Evolutionary conservation across 129 eudicot species (phyloP).

Genomic region (Lactuca saligna): DNA sequence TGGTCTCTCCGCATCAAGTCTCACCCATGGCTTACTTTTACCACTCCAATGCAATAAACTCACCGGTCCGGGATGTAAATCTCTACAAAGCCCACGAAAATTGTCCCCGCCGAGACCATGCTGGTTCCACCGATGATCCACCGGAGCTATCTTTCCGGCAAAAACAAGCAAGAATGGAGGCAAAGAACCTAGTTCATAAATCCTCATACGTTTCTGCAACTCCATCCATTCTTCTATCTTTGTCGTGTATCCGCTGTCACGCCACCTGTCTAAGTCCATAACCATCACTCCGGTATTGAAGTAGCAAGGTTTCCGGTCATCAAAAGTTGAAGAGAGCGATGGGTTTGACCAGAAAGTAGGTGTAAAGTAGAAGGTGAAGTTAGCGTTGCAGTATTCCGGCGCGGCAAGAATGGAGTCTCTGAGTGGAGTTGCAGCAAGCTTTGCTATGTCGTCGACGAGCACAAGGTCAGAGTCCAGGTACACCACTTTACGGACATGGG

Average conservation of each 20-base stretch:
- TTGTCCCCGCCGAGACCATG: constrained; percentile 69
- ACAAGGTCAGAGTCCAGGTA: constrained; percentile 51
- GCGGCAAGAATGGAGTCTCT: constrained; percentile 36
- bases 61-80: constrained; percentile 66
- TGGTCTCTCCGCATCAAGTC: constrained; percentile 43
- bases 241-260: constrained; percentile 40
- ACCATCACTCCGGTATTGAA: constrained; percentile 74
- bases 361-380: constrained; percentile 41
- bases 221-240: constrained; percentile 68
- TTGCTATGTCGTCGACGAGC: constrained; percentile 45
- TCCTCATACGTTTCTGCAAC: constrained; percentile 52
- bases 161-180: constrained; percentile 60
- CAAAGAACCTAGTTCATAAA: constrained; percentile 52
- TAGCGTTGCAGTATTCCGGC: constrained; percentile 46
- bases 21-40: constrained; percentile 45
- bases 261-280: constrained; percentile 45
- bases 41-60: constrained; percentile 57
- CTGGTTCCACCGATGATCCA: constrained; percentile 64
- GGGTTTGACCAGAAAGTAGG: constrained; percentile 46
- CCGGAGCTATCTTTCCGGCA: constrained; percentile 55
- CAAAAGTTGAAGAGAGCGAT: constrained; percentile 25
- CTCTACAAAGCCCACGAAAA: constrained; percentile 51
- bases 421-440: constrained; percentile 39
- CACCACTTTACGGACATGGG: constrained; percentile 29
- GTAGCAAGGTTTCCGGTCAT: constrained; percentile 45